Conservation (phyloP, 2,329 filamentous ascomycete species). For the Colletotrichum ledebouriae region DNA sequence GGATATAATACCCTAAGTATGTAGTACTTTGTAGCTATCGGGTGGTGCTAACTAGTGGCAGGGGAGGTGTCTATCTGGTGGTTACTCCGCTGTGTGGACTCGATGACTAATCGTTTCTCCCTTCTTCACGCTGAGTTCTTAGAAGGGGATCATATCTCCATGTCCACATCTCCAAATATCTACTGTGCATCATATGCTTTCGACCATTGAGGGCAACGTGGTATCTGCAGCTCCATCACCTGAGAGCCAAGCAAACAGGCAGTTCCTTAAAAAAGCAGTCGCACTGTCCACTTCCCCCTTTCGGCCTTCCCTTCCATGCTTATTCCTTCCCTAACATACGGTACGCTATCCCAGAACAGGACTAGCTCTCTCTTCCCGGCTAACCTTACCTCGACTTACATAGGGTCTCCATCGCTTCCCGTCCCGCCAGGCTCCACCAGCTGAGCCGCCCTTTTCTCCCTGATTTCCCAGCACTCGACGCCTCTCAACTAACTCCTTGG, state of each 20-base stretch:
- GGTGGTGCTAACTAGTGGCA: too few species aligned
- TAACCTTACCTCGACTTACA: constrained; percentile 37
- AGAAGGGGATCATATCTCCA: too few species aligned
- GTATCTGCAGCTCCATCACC: too few species aligned
- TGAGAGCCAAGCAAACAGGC: too few species aligned
- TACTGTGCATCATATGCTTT: too few species aligned
- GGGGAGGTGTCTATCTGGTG: constrained; percentile 7
- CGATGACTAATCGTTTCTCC: too few species aligned
- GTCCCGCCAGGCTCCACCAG: constrained; percentile 33
- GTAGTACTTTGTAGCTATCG: too few species aligned
- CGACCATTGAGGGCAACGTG: too few species aligned
- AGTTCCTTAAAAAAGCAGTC: not conserved
- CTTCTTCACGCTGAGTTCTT: too few species aligned
- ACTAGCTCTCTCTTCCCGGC: constrained; percentile 17
- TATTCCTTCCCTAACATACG: constrained; percentile 23
- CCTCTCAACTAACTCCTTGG: constrained; percentile 17
- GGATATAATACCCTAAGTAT: too few species aligned
- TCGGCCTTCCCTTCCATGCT: constrained; percentile 14
- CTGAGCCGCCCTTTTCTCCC: constrained; percentile 17
- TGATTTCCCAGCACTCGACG: constrained; percentile 2
- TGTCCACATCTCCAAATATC: too few species aligned
- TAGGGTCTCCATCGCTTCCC: constrained; percentile 38
- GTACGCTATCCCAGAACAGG: not conserved
- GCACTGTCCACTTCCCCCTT: too few species aligned
- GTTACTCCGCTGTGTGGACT: not conserved